phyloP scores from a whole-genome alignment of 2,329 filamentous ascomycete genomes.

The Tolypocladium endophyticum region DNA sequence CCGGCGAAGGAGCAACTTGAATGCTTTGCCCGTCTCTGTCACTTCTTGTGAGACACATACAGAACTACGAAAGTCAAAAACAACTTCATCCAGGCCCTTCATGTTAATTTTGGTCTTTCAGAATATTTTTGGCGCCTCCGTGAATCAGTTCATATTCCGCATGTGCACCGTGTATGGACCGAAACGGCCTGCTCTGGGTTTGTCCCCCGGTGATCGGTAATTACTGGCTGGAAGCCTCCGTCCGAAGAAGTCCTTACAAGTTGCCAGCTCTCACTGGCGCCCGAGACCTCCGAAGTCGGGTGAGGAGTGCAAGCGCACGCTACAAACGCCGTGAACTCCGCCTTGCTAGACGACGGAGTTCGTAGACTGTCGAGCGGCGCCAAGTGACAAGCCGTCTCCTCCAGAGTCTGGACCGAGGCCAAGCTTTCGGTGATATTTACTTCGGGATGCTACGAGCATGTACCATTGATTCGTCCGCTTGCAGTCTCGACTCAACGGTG shows the following conservation, averaged over 20 bases:
- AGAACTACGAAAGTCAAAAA: not conserved
- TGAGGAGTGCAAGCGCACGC: not conserved
- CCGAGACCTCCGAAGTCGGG: not conserved
- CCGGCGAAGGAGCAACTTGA: not conserved
- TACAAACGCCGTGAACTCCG: not conserved
- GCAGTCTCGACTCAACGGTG: not conserved
- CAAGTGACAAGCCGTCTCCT: not conserved
- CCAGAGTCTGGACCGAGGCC: not conserved
- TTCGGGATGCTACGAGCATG: not conserved
- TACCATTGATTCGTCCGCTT: not conserved
- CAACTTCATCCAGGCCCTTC: too few relatives aligned
- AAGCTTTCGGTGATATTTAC: not conserved
- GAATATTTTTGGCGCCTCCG: too few relatives aligned
- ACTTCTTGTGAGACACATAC: not conserved
- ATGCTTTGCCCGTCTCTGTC: not conserved
- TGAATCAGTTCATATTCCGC: not conserved
- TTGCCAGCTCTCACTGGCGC: not conserved
- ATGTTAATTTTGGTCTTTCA: too few relatives aligned
- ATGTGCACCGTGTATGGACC: not conserved
- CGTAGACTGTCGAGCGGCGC: not conserved
- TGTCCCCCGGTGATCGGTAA: not conserved
- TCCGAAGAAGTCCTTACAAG: too few relatives aligned
- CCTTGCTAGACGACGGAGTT: not conserved
- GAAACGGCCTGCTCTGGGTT: not conserved
- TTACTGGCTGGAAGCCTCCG: not conserved